Conservation (phyloP, 2,329 filamentous ascomycete species). For the Calycina marina region DNA sequence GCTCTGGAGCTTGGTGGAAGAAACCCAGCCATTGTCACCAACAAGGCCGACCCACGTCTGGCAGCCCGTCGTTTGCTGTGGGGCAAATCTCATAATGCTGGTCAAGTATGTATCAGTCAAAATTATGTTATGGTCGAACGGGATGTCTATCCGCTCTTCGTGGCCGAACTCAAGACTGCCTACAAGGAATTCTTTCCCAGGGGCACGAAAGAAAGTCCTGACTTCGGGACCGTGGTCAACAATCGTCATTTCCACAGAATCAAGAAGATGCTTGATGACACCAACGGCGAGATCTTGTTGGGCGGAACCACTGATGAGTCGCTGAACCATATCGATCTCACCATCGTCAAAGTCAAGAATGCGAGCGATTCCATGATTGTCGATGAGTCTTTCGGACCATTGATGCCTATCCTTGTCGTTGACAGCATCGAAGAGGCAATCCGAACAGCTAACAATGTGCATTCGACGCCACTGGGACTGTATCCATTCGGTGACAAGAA, state of each 20-base stretch:
- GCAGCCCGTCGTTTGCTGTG: constrained; percentile 77
- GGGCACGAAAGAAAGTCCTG: constrained; percentile 62
- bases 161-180: constrained; percentile 57
- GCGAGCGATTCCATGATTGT: constrained; percentile 62
- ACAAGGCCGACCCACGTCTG: constrained; percentile 62
- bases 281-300: constrained; percentile 69
- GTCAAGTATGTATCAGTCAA: constrained; percentile 83
- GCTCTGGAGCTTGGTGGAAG: constrained; percentile 79
- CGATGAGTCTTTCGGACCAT: constrained; percentile 82
- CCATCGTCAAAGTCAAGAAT: constrained; percentile 65
- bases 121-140: constrained; percentile 83
- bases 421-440: constrained; percentile 77
- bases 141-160: constrained; percentile 53
- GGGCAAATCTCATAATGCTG: constrained; percentile 76
- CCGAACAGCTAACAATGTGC: constrained; percentile 61
- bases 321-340: constrained; percentile 77
- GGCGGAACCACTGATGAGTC: constrained; percentile 72
- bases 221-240: constrained; percentile 73
- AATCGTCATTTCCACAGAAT: constrained; percentile 63
- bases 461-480: constrained; percentile 69
- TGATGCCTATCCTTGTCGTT: constrained; percentile 70
- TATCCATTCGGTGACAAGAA: constrained; percentile 73
- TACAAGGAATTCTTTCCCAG: constrained; percentile 71
- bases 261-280: constrained; percentile 80
- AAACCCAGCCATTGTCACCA: constrained; percentile 86